Percentiles rank a stretch among this genome's conserved stretches.
These are phyloP conservation scores for Annona squamosa DNA, from an alignment of 164 flowering plant species.

Conservation along the genomic window DNA sequence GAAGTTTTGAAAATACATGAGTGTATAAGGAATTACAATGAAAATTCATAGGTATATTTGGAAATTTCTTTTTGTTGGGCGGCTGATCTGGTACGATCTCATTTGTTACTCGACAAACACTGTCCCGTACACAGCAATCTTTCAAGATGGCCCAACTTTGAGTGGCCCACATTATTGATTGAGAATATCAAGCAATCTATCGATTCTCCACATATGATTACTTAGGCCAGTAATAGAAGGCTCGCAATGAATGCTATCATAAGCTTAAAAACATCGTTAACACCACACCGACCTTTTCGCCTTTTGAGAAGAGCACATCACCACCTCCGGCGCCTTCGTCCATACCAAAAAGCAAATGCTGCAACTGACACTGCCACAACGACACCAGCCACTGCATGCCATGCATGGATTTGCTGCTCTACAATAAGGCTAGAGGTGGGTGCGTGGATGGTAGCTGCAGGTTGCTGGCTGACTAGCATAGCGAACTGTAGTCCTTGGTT, in stretches of 20 bases:
- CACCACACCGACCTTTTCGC: not conserved
- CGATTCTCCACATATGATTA: not conserved
- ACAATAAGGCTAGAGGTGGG: conserved; percentile 17
- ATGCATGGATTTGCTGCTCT: conserved; percentile 51
- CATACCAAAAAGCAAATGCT: conserved; percentile 89
- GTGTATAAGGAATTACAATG: no score
- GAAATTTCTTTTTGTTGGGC: no score
- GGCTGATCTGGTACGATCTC: no score
- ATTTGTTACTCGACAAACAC: no score
- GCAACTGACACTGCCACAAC: conserved; percentile 69
- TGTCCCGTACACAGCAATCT: no score
- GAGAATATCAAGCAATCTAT: no score
- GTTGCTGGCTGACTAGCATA: conserved; percentile 28
- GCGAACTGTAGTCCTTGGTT: conserved; percentile 64
- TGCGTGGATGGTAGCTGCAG: conserved; percentile 6
- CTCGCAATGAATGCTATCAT: not conserved
- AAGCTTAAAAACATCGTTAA: not conserved
- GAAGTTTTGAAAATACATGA: no score
- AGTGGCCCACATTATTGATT: no score
- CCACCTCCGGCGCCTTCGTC: conserved; percentile 81
- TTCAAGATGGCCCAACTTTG: no score
- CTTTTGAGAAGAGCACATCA: conserved; percentile 16
- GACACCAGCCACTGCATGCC: conserved; percentile 84
- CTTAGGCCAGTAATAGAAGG: not conserved
- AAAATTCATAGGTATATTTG: no score